A percentile compares a stretch with the other conserved stretches of the same genome.
phyloP scores from a whole-genome alignment of 2,329 filamentous ascomycete genomes.

The Aureobasidium sp. region DNA sequence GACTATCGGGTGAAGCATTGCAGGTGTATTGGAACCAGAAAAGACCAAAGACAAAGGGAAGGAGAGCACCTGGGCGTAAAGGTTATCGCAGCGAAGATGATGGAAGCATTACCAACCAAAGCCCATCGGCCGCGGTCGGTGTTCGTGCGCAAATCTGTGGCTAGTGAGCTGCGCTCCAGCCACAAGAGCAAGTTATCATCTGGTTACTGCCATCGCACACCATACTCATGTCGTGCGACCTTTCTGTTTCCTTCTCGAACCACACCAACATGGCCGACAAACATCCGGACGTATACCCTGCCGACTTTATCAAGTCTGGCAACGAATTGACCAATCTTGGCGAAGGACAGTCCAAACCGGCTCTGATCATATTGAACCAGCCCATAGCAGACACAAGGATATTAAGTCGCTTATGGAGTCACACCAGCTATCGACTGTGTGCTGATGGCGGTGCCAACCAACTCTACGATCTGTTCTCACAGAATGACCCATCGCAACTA shows the following conservation, averaged over 20 bases:
- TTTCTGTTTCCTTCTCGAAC: neutral
- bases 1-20: slow-evolving; percentile 48
- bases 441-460: slow-evolving; percentile 89
- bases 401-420: slow-evolving; percentile 40
- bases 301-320: slow-evolving; percentile 13
- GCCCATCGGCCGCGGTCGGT: neutral
- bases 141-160: neutral
- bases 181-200: neutral
- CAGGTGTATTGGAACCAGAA: slow-evolving; percentile 12
- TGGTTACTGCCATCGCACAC: neutral
- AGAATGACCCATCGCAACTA: neutral
- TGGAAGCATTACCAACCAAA: slow-evolving; percentile 7
- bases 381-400: slow-evolving; percentile 49
- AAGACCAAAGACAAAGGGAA: slow-evolving; percentile 1
- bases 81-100: neutral
- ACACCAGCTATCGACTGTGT: slow-evolving; percentile 62
- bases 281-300: neutral
- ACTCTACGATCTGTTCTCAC: slow-evolving; percentile 48
- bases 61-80: neutral
- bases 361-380: slow-evolving; percentile 56
- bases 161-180: neutral
- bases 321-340: neutral
- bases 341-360: slow-evolving; percentile 22
- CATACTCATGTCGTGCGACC: slow-evolving; percentile 3
- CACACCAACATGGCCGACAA: neutral